Percentiles rank a stretch among this genome's conserved stretches.
Evolutionary conservation across 2,329 filamentous ascomycete genomes (phyloP).

Genomic region (Fusarium algeriense): DNA sequence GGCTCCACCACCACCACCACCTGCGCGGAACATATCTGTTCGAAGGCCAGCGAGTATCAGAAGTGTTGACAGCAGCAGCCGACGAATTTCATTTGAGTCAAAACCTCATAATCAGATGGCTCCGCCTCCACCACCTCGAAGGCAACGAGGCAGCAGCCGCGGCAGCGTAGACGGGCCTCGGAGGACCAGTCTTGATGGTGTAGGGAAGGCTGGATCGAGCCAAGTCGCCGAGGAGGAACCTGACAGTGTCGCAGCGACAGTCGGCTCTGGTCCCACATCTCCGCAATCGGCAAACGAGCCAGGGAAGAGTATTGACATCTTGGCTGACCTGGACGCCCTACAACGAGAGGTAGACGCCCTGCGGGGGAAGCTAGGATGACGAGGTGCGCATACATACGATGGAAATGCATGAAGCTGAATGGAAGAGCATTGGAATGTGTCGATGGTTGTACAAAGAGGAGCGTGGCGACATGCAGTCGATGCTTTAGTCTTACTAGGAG

Average conservation of each 20-base stretch:
- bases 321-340: conserved; percentile 78
- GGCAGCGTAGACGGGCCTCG: conserved; percentile 56
- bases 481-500: conserved; percentile 11
- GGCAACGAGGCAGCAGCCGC: conserved; percentile 62
- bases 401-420: neutral
- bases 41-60: conserved; percentile 60
- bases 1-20: conserved; percentile 60
- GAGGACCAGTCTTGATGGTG: conserved; percentile 52
- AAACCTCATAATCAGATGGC: conserved; percentile 48
- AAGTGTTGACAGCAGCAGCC: conserved; percentile 55
- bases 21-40: conserved; percentile 58
- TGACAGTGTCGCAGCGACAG: conserved; percentile 4
- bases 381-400: neutral
- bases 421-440: conserved; percentile 12
- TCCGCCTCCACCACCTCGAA: conserved; percentile 64
- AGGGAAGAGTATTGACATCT: conserved; percentile 67
- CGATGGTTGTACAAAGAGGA: conserved; percentile 26
- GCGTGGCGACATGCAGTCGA: conserved; percentile 17
- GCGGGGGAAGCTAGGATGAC: conserved; percentile 51
- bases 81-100: conserved; percentile 47
- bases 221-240: conserved; percentile 36
- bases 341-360: conserved; percentile 82
- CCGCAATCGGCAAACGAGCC: conserved; percentile 37
- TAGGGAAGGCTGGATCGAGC: conserved; percentile 33
- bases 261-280: conserved; percentile 30